Evolutionary conservation across 129 eudicot species (phyloP), one percentile per base, ranked within the genome.

Genomic region (Scalesia atractyloides): DNA sequence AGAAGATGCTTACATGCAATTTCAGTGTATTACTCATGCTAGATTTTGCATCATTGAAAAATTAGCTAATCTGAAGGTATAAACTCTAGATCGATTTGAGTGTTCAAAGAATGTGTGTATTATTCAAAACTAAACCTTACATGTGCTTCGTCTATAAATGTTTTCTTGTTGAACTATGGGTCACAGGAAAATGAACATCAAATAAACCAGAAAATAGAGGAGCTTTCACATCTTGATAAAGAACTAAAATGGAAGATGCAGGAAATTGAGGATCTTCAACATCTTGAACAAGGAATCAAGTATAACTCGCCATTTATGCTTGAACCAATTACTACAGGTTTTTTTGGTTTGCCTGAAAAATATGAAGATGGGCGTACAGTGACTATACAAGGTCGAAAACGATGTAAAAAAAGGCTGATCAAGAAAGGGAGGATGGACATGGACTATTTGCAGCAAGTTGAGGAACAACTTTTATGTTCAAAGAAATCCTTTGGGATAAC

Each of bases 11-110:
- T 34, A 64, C 0, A 66, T 37, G n/a, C 72, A 65, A 41, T 74
- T 39, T 53, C 73, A 74, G n/a, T n/a, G n/a, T n/a, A n/a, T n/a
- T n/a, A n/a, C n/a, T 44, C 44, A 50, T 65, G 57, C 66, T 74
- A 66, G 66, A 26, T 0, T 16, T 1, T 39, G 30, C 20, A 50
- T 74, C 54, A 36, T 0, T 0, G 64, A 74, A 49, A 71, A 74
- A 63, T 15, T 64, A 17, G 43, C 11, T 7, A 62, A 61, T 1
- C 72, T 1, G 19, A 64, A 64, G 79, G 79, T 74, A 62, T n/a
- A 14, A 62, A 8, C 0, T 7, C 0, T 41, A 46, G 33, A 24
- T 43, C 16, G 41, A 39, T 37, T 34, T 41, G 30, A 26, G 1
- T 11, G 1, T 34, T 33, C 51, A 1, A 33, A 51, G 56, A 1